Evolutionary conservation across 352 stramenopile species (phyloP).

Genomic region (Phytophthora syringae): DNA sequence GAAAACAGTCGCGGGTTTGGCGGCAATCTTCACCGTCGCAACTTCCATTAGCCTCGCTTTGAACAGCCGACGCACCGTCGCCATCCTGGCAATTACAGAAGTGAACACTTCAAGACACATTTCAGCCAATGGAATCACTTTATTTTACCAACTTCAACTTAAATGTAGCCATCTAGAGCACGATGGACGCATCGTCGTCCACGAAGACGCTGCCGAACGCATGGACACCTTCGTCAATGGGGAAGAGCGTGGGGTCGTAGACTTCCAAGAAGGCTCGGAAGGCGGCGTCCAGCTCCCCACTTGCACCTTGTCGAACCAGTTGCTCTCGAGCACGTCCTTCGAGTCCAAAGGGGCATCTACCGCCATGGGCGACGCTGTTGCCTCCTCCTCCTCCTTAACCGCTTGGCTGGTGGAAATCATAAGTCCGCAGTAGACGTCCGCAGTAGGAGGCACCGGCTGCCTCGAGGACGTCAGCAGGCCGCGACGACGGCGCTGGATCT

Average conservation of each 20-base stretch:
- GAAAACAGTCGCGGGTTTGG: conserved; percentile 29
- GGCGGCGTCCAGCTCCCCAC: conserved; percentile 28
- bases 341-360: conserved; percentile 1
- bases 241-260: conserved; percentile 29
- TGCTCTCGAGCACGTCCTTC: conserved; percentile 17
- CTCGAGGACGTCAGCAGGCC: conserved; percentile 36
- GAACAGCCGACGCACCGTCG: conserved; percentile 24
- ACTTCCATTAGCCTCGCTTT: conserved; percentile 29
- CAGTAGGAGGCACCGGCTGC: conserved; percentile 16
- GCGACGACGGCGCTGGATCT: conserved; percentile 55
- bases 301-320: conserved; percentile 36
- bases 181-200: conserved; percentile 19
- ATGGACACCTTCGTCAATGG: conserved; percentile 20
- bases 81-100: background rate
- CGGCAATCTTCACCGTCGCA: conserved; percentile 20
- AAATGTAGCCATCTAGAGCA: conserved; percentile 25
- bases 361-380: conserved; percentile 1
- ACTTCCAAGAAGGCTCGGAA: conserved; percentile 33
- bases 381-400: background rate
- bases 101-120: no score
- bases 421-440: conserved; percentile 14
- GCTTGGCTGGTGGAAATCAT: conserved; percentile 12
- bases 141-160: no score
- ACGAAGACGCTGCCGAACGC: background rate
- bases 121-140: conserved; percentile 24